Base-by-base conservation (phyloP, 129 eudicot genomes). In the Arctium lappa region DNA sequence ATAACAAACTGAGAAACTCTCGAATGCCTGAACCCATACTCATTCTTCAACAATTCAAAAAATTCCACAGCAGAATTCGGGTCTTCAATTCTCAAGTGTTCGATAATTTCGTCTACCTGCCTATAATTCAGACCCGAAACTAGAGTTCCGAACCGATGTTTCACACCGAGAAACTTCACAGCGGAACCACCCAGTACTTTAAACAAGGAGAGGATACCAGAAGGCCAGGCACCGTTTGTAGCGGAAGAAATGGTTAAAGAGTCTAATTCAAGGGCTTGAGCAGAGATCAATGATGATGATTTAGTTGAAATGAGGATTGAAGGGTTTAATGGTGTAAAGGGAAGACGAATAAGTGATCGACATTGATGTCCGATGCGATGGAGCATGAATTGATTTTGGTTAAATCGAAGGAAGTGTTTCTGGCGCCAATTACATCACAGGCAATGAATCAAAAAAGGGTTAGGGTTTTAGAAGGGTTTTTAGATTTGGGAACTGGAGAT, bases 1-100 rank as follows among this genome's bases (percentile, higher is more conserved):
- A 92, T 81, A 36, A 76, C 72, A 66, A 95, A 79, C 44, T 73
- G 82, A 66, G 89, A 87, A 13, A 3, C 18, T 15, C 79, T 87
- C 0, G 94, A 88, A 83, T 87, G 93, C 85, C 38, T 85, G 84
- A 91, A 81, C 30, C 91, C 92, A 46, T 86, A 85, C 79, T 84
- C 92, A 78, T 81, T 88, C 70, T 78, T 92, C 90, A 95, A 75
- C 63, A 85, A 42, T 73, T 82, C 77, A 81, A 90, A 94, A 27
- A 91, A 87, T 3, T 79, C 88, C 56, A 92, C 84, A 18, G 93
- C 97, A 69, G 56, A 73, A 50, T 75, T 88, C 32, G 90, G 80
- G 38, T 76, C 37, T 9, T 77, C 10, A 7, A 12, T 31, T 2
- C 83, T 11, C 79, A 94, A 77, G 27, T 74, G 73, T 27, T 76